Conservation (phyloP, 1,139 yeast genomes). For the Yamadazyma blattariae region DNA sequence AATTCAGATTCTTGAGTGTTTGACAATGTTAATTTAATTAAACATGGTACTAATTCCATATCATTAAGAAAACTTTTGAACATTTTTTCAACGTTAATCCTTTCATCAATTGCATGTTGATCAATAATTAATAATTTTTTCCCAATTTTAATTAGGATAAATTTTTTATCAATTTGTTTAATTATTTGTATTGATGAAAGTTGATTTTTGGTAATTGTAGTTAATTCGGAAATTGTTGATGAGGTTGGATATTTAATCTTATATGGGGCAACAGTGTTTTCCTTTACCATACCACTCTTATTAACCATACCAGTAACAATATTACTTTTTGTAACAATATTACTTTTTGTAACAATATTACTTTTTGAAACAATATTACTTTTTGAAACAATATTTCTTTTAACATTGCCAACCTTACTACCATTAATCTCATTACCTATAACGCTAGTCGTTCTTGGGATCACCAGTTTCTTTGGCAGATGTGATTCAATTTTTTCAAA, state of each 20-base stretch:
- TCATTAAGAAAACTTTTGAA: conserved; percentile 15
- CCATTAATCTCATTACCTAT: too few species aligned
- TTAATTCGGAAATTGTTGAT: neutral
- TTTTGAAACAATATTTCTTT: neutral
- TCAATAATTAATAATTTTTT: conserved; percentile 46
- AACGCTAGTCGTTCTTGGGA: too few species aligned
- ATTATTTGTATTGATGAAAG: conserved; percentile 17
- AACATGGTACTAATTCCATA: conserved; percentile 17
- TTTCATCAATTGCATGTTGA: conserved; percentile 80
- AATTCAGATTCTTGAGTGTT: conserved; percentile 25
- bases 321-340: too few species aligned
- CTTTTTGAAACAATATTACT: too few species aligned
- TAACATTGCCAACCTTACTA: neutral
- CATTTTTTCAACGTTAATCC: conserved; percentile 54
- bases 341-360: too few species aligned
- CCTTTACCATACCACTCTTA: too few species aligned
- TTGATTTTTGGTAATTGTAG: neutral
- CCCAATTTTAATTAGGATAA: conserved; percentile 42
- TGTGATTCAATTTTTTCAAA: conserved; percentile 19
- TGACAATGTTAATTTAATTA: conserved; percentile 7
- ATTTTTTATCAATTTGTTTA: conserved; percentile 58
- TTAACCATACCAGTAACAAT: neutral
- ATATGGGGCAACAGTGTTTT: neutral
- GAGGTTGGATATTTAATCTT: neutral
- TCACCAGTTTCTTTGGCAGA: neutral